Evolutionary conservation across 2,329 filamentous ascomycete species (phyloP), one percentile per base, ranked within the genome.

Genomic region (Phialophora macrospora): DNA sequence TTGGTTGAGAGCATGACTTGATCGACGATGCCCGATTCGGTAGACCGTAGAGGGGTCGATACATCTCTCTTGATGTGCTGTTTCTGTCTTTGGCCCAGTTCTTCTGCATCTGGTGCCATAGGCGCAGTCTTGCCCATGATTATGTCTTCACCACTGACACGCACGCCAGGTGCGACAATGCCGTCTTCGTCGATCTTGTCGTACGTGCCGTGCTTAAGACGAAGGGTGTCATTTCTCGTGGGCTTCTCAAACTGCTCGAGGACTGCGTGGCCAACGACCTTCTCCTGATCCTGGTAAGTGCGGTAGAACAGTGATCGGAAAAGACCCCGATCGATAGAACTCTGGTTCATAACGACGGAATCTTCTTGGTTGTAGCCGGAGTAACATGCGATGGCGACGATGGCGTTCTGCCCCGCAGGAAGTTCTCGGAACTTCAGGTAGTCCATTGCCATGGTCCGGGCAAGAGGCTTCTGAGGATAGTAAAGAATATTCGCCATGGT

Each of bases 261-360:
- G 46, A 96, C 89, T 71, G 93, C 92, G 81, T 98, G 90, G 69
- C 95, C 95, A 32, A 99, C 90, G 71, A 92, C 90, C 84, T 98
- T 98, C 81, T 99, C 95, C 71, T 93, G 92, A 75, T 99, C 95
- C 34, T 93, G 96, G 80, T 99, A 99, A 11, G 94, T 93, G 72
- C 96, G 89, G 86, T 97, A 99, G 83, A 98, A 99, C 62, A 99
- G 81, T 85, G 93, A 97, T 75, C 96, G 88, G 89, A 99, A 99
- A 4, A 99, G 84, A 69, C 95, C 95, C 75, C 95, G 91, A 78
- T 99, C 95, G 74, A 99, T 98, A 79, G 93, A 97, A 81, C 93
- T 97, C 82, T 99, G 95, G 79, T 99, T 99, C 95, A 99, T 98
- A 74, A 99, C 97, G 72, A 99, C 94, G 72, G 95, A 99, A 88